phyloP scores from a whole-genome alignment of 2,329 filamentous ascomycete genomes.

The Sporothrix euskadiensis region DNA sequence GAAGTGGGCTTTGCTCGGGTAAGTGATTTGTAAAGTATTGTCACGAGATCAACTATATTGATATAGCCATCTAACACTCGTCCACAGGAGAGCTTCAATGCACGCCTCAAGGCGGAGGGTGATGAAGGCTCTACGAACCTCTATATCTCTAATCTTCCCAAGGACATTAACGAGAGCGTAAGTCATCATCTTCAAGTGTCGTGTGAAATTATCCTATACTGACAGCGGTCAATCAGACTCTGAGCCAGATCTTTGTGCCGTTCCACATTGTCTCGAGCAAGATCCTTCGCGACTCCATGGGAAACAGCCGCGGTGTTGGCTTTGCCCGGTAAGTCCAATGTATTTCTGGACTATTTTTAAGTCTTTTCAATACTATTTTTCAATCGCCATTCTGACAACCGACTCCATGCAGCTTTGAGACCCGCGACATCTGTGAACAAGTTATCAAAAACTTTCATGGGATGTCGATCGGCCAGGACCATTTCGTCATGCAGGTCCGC shows the following conservation, averaged over 20 bases:
- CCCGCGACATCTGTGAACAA: constrained; percentile 83
- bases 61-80: constrained; percentile 30
- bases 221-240: constrained; percentile 57
- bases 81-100: constrained; percentile 90
- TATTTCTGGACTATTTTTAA: not conserved
- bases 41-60: not conserved
- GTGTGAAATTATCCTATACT: not conserved
- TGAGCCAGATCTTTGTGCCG: constrained; percentile 74
- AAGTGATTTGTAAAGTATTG: constrained; percentile 38
- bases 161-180: constrained; percentile 86
- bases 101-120: constrained; percentile 92
- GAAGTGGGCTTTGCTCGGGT: constrained; percentile 97
- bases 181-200: constrained; percentile 40
- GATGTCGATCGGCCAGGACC: constrained; percentile 70
- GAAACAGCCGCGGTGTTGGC: constrained; percentile 92
- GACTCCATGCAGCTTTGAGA: constrained; percentile 70
- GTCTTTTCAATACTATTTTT: not conserved
- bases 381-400: constrained; percentile 29
- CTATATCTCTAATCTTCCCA: constrained; percentile 96
- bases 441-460: constrained; percentile 88
- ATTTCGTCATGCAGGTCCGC: constrained; percentile 85
- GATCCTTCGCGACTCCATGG: constrained; percentile 88
- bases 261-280: constrained; percentile 89
- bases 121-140: constrained; percentile 90
- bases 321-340: constrained; percentile 76